Conservation (phyloP, 805 yeast species). For the Zygoascus flipseniorum region DNA sequence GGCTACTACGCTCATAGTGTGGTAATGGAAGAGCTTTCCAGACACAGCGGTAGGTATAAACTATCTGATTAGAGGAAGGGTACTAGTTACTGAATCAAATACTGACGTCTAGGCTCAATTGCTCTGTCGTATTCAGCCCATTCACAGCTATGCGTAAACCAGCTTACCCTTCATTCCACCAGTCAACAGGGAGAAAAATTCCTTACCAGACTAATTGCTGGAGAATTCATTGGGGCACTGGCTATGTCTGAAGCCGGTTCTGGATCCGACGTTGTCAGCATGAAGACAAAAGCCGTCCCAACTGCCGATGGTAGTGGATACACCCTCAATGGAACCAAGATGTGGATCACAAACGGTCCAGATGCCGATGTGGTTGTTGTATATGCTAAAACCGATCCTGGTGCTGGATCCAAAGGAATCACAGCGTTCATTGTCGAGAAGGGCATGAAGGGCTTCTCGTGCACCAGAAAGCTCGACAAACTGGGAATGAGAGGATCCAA, state of each 20-base stretch:
- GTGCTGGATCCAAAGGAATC: constrained; percentile 25
- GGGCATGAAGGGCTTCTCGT: constrained; percentile 23
- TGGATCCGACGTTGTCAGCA: constrained; percentile 27
- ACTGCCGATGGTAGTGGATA: constrained; percentile 24
- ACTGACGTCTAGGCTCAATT: constrained; percentile 19
- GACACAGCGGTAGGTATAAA: constrained; percentile 15
- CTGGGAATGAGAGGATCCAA: constrained; percentile 30
- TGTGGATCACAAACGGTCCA: constrained; percentile 30
- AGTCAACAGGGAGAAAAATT: constrained; percentile 23
- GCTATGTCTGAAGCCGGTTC: constrained; percentile 30
- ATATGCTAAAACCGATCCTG: constrained; percentile 27
- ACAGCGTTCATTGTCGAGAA: constrained; percentile 27
- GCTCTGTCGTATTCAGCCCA: constrained; percentile 28
- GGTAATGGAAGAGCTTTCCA: constrained; percentile 26
- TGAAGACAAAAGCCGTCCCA: constrained; percentile 24
- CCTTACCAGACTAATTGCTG: constrained; percentile 24
- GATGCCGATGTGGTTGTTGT: constrained; percentile 27
- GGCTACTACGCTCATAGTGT: constrained; percentile 27
- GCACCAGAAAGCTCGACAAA: constrained; percentile 27
- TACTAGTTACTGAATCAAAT: neutral
- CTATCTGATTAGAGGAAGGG: neutral
- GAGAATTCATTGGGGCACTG: constrained; percentile 25
- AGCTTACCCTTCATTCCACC: constrained; percentile 23
- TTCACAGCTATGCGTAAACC: constrained; percentile 28
- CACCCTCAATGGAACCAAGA: constrained; percentile 24